Evolutionary conservation across 73 alveolate genomes (phyloP).

Genomic region (Paramecium primaurelia): DNA sequence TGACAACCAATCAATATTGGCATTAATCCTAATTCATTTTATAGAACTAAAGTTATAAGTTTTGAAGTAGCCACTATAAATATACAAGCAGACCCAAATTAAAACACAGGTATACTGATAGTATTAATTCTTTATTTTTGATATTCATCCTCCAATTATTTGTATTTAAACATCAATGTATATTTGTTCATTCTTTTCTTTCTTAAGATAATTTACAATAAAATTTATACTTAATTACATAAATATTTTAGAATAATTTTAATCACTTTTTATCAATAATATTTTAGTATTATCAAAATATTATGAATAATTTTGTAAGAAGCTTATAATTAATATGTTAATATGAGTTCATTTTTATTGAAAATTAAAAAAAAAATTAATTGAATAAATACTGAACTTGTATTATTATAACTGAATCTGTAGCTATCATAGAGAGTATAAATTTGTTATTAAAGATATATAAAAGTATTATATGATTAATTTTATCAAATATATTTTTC

Average conservation of each 20-base stretch:
- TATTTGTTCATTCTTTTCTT: neutral
- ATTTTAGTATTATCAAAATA: too few relatives aligned
- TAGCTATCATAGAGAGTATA: too few relatives aligned
- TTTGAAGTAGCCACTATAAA: neutral
- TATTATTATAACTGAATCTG: too few relatives aligned
- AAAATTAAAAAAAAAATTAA: too few relatives aligned
- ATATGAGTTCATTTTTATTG: too few relatives aligned
- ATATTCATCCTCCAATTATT: neutral
- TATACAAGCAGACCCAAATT: neutral
- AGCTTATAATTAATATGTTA: too few relatives aligned
- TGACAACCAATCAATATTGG: neutral
- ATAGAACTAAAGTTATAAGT: neutral
- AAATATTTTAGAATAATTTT: neutral
- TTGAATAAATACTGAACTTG: too few relatives aligned
- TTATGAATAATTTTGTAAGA: too few relatives aligned
- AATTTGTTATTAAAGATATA: too few relatives aligned
- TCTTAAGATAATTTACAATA: neutral
- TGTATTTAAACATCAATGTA: neutral
- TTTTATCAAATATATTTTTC: too few relatives aligned
- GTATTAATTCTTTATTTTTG: neutral
- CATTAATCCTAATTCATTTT: neutral
- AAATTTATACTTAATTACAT: neutral
- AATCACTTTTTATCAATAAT: too few relatives aligned
- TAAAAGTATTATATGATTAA: too few relatives aligned
- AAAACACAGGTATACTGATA: neutral